phyloP scores from a whole-genome alignment of 2,329 filamentous ascomycete genomes.

The Mycosphaerella sp. region DNA sequence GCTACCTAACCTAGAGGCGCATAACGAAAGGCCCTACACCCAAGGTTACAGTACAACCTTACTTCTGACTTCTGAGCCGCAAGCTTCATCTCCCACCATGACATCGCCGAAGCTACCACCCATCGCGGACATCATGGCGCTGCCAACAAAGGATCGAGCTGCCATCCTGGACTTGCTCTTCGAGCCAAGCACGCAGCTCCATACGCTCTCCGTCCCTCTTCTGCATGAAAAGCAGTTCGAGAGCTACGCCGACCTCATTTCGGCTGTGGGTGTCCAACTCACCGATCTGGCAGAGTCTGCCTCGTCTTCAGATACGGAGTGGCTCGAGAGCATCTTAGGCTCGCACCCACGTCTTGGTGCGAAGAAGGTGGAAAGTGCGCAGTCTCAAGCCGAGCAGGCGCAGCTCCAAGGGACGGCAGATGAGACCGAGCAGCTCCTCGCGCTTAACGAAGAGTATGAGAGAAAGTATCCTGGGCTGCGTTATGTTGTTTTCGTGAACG shows the following conservation, averaged over 20 bases:
- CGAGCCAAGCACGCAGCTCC: conserved; percentile 70
- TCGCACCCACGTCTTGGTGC: conserved; percentile 80
- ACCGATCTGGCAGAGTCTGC: conserved; percentile 50
- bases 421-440: conserved; percentile 52
- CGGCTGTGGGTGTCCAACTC: conserved; percentile 58
- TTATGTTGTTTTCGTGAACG: conserved; percentile 92
- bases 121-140: conserved; percentile 50
- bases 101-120: conserved; percentile 47
- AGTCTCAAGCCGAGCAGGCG: conserved; percentile 76
- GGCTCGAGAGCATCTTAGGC: conserved; percentile 65
- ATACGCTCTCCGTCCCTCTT: conserved; percentile 62
- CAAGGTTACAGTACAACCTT: too few relatives aligned
- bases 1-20: too few relatives aligned
- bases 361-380: conserved; percentile 71
- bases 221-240: conserved; percentile 55
- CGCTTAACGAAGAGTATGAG: conserved; percentile 73
- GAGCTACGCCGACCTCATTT: conserved; percentile 64
- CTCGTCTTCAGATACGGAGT: conserved; percentile 46
- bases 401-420: conserved; percentile 54
- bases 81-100: conserved; percentile 4
- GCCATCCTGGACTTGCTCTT: conserved; percentile 70
- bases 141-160: conserved; percentile 51
- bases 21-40: too few relatives aligned
- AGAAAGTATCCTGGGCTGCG: conserved; percentile 69
- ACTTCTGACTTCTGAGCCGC: not conserved